phyloP scores from a whole-genome alignment of 495 filamentous ascomycete species.

The Baudoinia panamericana region DNA sequence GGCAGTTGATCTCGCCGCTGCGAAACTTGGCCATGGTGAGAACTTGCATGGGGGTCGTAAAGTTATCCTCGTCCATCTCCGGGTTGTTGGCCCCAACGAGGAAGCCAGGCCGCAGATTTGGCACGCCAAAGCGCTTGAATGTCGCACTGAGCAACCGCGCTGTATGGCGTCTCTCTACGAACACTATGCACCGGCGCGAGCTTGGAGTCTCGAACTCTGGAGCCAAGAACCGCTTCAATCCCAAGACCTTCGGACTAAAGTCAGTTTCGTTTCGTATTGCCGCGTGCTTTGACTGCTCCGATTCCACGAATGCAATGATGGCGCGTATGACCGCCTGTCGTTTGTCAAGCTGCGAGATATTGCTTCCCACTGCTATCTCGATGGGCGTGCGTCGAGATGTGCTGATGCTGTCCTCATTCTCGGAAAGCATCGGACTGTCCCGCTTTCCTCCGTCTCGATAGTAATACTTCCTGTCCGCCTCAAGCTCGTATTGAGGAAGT shows the following conservation, averaged over 20 bases:
- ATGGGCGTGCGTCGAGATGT: no score
- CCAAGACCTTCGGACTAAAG: slow-evolving; percentile 61
- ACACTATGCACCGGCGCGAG: slow-evolving; percentile 71
- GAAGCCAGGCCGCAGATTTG: slow-evolving; percentile 48
- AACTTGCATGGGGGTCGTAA: slow-evolving; percentile 64
- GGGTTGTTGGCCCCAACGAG: slow-evolving; percentile 48
- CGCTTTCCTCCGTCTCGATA: no score
- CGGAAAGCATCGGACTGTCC: no score
- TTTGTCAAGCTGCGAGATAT: slow-evolving; percentile 34
- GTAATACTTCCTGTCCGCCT: slow-evolving; percentile 1
- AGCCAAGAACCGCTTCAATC: slow-evolving; percentile 44
- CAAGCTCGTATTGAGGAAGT: slow-evolving; percentile 2
- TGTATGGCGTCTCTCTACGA: slow-evolving; percentile 66
- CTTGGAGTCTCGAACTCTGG: slow-evolving; percentile 43
- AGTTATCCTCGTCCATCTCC: slow-evolving; percentile 39
- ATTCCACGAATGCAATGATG: slow-evolving; percentile 32
- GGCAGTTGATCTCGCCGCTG: slow-evolving; percentile 69
- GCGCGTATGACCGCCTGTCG: slow-evolving; percentile 44
- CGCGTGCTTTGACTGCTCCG: slow-evolving; percentile 12
- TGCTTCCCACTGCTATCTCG: slow-evolving; percentile 4
- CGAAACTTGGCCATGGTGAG: slow-evolving; percentile 64
- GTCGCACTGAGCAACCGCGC: slow-evolving; percentile 58
- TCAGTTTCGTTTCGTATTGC: slow-evolving; percentile 25
- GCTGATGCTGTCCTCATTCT: no score
- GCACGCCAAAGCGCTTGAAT: slow-evolving; percentile 42